These are phyloP conservation scores for Arthrinium puccinioides DNA, from an alignment of 2,329 filamentous ascomycete genomes.

Conservation along the genomic window DNA sequence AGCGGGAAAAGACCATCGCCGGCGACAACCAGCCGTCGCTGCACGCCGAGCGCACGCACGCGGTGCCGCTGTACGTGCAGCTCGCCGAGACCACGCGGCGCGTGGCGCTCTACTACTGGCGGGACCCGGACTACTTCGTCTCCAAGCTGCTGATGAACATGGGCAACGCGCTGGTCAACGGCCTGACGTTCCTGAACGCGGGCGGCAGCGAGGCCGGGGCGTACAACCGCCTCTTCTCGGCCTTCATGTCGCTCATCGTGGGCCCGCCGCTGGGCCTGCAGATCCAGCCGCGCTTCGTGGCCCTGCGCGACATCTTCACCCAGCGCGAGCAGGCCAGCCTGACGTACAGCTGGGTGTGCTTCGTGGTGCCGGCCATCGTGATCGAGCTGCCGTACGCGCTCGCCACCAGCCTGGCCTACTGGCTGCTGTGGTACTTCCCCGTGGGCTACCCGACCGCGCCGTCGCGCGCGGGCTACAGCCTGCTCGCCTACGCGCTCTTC, in stretches of 20 bases:
- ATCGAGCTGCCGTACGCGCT: conserved; percentile 67
- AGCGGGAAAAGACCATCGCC: background rate
- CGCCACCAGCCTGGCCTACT: conserved; percentile 60
- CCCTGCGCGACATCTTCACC: conserved; percentile 66
- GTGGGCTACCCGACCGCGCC: background rate
- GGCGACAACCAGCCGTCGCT: background rate
- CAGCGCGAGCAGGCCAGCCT: conserved; percentile 64
- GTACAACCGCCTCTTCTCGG: conserved; percentile 72
- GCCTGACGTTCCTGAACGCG: conserved; percentile 69
- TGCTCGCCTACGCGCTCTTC: conserved; percentile 72
- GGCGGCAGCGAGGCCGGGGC: conserved; percentile 59
- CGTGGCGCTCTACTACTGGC: conserved; percentile 67
- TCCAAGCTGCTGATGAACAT: conserved; percentile 67
- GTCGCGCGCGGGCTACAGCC: conserved; percentile 43
- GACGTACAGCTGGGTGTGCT: conserved; percentile 73
- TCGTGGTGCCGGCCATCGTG: conserved; percentile 66
- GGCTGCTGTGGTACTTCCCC: conserved; percentile 49
- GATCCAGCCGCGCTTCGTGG: conserved; percentile 69
- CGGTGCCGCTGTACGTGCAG: conserved; percentile 56
- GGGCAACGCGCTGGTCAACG: conserved; percentile 71
- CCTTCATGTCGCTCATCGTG: conserved; percentile 57
- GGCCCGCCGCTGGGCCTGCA: conserved; percentile 66
- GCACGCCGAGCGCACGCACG: conserved; percentile 43
- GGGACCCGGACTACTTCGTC: conserved; percentile 69
- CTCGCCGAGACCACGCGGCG: conserved; percentile 60